Evolutionary conservation across 192 early-diverging fungal species (phyloP).

Genomic region (Cetraspora pellucida): DNA sequence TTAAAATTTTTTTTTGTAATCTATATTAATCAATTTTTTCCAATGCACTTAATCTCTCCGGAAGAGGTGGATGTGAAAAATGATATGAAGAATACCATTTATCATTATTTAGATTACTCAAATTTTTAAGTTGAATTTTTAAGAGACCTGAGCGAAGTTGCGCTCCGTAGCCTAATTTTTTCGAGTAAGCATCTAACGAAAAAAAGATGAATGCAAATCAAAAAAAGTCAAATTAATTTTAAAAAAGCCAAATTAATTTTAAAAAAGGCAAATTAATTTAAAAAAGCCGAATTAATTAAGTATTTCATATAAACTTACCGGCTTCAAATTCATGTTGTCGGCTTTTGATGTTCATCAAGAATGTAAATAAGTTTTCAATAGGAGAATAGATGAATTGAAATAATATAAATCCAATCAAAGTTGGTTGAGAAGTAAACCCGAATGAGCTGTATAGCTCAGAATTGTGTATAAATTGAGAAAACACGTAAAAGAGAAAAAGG

Average conservation of each 20-base stretch:
- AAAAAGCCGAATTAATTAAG: not conserved
- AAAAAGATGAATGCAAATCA: not conserved
- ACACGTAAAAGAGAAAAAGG: conserved; percentile 75
- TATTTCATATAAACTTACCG: conserved; percentile 30
- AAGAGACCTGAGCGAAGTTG: conserved; percentile 77
- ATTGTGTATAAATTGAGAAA: conserved; percentile 76
- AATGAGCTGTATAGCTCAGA: conserved; percentile 80
- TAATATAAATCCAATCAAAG: conserved; percentile 87
- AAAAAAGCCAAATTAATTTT: not conserved
- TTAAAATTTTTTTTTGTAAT: too few species aligned
- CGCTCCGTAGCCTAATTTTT: conserved; percentile 77
- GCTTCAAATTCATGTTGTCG: conserved; percentile 92
- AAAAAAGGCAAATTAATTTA: too few species aligned
- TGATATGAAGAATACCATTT: conserved; percentile 88
- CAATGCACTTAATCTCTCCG: conserved; percentile 76
- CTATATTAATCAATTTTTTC: conserved; percentile 17
- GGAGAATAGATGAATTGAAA: conserved; percentile 89
- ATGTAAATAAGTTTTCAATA: conserved; percentile 72
- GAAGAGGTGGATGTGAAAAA: conserved; percentile 88
- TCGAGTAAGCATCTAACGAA: conserved; percentile 75
- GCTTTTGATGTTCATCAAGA: conserved; percentile 79
- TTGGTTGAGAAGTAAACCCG: conserved; percentile 77
- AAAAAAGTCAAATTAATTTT: not conserved
- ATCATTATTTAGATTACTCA: conserved; percentile 85
- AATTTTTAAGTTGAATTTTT: conserved; percentile 90